Conservation (phyloP, 768 basidiomycete genomes). For the Mycena olivaceomarginata region DNA sequence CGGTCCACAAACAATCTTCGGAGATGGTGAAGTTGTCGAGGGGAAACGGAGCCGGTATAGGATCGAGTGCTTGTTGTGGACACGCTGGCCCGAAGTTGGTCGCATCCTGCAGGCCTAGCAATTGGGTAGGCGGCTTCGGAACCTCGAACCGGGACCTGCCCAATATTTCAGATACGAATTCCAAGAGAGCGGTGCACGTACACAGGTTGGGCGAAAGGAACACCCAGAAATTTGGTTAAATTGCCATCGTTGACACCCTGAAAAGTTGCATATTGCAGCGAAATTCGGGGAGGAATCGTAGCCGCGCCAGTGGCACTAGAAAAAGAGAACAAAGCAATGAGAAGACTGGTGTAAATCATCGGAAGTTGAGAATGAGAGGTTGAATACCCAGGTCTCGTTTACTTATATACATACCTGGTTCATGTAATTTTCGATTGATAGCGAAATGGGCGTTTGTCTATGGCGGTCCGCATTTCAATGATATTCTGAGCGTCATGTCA, state of each 20-base stretch:
- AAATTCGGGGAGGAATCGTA: background rate
- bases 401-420: no score
- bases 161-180: background rate
- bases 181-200: background rate
- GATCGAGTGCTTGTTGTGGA: background rate
- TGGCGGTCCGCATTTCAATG: no score
- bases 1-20: background rate
- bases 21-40: background rate
- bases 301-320: background rate
- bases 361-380: no score
- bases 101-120: background rate
- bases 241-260: constrained; percentile 5
- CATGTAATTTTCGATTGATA: no score
- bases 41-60: background rate
- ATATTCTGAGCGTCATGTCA: no score
- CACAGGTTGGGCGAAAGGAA: background rate
- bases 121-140: background rate
- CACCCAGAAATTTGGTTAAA: constrained; percentile 10
- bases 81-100: background rate
- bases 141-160: background rate
- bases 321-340: background rate
- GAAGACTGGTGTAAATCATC: no score
- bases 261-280: constrained; percentile 40
- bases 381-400: no score
- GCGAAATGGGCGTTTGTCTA: no score